Percentiles rank a stretch among this genome's conserved stretches.
phyloP scores from a whole-genome alignment of 306 rosid genomes.

The Senna tora region DNA sequence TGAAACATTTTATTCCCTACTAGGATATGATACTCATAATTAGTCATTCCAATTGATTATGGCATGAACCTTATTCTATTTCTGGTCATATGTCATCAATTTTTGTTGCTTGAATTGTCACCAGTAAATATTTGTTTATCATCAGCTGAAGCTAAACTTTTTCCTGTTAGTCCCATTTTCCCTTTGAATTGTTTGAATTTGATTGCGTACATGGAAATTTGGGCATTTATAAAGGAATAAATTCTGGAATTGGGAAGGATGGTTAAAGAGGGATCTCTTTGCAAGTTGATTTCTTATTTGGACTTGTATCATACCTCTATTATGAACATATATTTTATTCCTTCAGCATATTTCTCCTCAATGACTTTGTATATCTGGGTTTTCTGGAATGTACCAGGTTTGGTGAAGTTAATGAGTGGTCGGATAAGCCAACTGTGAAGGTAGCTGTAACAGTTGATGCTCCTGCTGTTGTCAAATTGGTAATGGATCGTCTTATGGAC shows the following conservation, averaged over 20 bases:
- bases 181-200: slow-evolving; percentile 1
- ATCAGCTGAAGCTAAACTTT: neutral
- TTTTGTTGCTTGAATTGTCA: neutral
- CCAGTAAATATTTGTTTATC: neutral
- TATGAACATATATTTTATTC: neutral
- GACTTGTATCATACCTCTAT: neutral
- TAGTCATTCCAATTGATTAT: neutral
- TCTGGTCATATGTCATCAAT: neutral
- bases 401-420: slow-evolving; percentile 86
- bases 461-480: slow-evolving; percentile 56
- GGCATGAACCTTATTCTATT: neutral
- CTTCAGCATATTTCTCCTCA: neutral
- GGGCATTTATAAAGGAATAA: neutral
- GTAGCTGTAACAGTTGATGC: slow-evolving; percentile 96
- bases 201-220: neutral
- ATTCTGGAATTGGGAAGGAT: slow-evolving; percentile 7
- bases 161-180: neutral
- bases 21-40: neutral
- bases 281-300: neutral
- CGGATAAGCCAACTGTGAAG: slow-evolving; percentile 74
- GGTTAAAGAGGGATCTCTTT: neutral
- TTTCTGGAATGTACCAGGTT: slow-evolving; percentile 58
- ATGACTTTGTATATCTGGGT: slow-evolving; percentile 10
- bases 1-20: neutral
- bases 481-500: slow-evolving; percentile 81